Percentiles rank a stretch among this genome's conserved stretches.
phyloP scores from a whole-genome alignment of 1,139 yeast species.

The Hansenula sp. region DNA sequence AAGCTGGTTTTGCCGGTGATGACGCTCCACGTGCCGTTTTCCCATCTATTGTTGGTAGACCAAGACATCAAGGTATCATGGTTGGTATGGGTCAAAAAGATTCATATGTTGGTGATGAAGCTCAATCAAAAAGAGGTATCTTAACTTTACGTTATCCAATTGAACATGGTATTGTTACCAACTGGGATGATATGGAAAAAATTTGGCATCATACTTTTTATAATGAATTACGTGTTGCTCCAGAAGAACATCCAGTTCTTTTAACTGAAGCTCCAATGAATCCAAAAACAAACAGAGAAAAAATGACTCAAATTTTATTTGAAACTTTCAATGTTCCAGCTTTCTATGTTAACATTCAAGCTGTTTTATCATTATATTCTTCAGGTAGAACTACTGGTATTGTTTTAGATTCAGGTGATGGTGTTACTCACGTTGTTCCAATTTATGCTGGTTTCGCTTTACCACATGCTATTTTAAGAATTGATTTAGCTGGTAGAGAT shows the following conservation, averaged over 20 bases:
- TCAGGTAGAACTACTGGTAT: slow-evolving; percentile 99
- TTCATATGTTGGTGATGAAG: slow-evolving; percentile 99
- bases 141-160: slow-evolving; percentile 98
- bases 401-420: slow-evolving; percentile 99
- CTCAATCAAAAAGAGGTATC: slow-evolving; percentile 99
- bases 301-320: slow-evolving; percentile 98
- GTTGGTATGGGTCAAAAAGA: slow-evolving; percentile 99
- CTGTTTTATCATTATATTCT: slow-evolving; percentile 95
- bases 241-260: slow-evolving; percentile 97
- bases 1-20: slow-evolving; percentile 99
- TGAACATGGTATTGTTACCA: slow-evolving; percentile 99
- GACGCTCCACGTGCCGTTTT: slow-evolving; percentile 99
- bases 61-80: slow-evolving; percentile 99
- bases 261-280: slow-evolving; percentile 99
- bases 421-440: slow-evolving; percentile 99
- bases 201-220: slow-evolving; percentile 98
- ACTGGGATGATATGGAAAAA: slow-evolving; percentile 99
- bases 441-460: slow-evolving; percentile 99
- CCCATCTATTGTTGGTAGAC: slow-evolving; percentile 99
- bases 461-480: slow-evolving; percentile 98
- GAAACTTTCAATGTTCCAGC: slow-evolving; percentile 99
- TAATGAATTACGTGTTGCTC: slow-evolving; percentile 97
- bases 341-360: slow-evolving; percentile 97
- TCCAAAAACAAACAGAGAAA: slow-evolving; percentile 99
- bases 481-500: slow-evolving; percentile 99